Conservation (phyloP, 768 basidiomycete genomes). For the Phlebiopsis flavidoalba region DNA sequence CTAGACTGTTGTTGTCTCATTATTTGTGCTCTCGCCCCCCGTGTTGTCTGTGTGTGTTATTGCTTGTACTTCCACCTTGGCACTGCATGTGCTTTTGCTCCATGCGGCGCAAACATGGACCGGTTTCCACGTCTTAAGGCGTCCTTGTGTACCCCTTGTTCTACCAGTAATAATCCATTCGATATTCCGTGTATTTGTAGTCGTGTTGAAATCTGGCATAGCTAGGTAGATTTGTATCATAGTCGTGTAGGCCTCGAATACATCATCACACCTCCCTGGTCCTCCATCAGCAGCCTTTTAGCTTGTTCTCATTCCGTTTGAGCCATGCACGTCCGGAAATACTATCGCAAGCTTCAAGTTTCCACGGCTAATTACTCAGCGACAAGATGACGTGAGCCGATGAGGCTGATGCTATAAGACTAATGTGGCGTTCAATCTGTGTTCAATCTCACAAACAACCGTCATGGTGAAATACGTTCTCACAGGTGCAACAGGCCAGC, state of each 20-base stretch:
- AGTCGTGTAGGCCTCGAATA: no score
- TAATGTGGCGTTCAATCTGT: not conserved
- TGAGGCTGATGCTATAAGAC: not conserved
- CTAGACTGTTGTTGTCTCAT: not conserved
- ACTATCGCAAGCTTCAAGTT: not conserved
- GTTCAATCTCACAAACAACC: not conserved
- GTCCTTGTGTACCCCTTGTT: not conserved
- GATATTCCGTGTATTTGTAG: not conserved
- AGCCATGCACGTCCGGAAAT: not conserved
- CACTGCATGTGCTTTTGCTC: not conserved
- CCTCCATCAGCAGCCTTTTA: no score
- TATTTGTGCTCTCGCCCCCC: not conserved
- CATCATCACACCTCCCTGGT: no score
- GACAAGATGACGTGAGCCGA: not conserved
- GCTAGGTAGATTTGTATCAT: no score
- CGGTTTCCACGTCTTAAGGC: not conserved
- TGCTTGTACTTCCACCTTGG: not conserved
- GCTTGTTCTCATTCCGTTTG: not conserved
- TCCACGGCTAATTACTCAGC: not conserved
- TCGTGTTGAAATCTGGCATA: not conserved
- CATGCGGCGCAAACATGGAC: not conserved
- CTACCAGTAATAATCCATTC: not conserved
- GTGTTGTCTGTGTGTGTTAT: not conserved
- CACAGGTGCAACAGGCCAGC: slow-evolving; percentile 32
- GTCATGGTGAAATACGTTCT: slow-evolving; percentile 28